These are phyloP conservation scores for Multifurca ochricompacta DNA, from an alignment of 768 basidiomycete species.

Conservation along the genomic window DNA sequence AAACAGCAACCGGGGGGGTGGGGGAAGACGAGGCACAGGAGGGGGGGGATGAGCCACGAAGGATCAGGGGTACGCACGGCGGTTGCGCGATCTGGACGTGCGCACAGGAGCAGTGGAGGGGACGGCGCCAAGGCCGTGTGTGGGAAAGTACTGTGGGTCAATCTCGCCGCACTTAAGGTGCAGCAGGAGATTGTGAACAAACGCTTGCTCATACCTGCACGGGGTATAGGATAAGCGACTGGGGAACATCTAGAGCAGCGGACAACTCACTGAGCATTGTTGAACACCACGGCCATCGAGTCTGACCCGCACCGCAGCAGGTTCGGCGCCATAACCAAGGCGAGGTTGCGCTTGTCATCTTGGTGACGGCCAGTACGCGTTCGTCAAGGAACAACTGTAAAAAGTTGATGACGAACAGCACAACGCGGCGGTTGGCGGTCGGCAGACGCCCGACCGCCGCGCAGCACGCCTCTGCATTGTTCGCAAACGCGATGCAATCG, in stretches of 20 bases:
- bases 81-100: conserved; percentile 48
- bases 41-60: background rate
- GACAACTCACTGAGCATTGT: conserved; percentile 74
- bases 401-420: conserved; percentile 86
- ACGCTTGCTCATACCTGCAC: conserved; percentile 66
- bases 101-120: conserved; percentile 40
- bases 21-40: background rate
- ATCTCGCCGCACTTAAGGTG: conserved; percentile 68
- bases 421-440: conserved; percentile 77
- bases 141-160: conserved; percentile 72
- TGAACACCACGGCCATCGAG: conserved; percentile 83
- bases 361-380: conserved; percentile 60
- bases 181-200: conserved; percentile 76
- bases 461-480: conserved; percentile 62
- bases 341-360: conserved; percentile 90
- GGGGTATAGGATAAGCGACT: background rate
- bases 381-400: conserved; percentile 83
- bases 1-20: background rate
- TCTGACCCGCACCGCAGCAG: conserved; percentile 79
- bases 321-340: conserved; percentile 90
- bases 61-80: conserved; percentile 27
- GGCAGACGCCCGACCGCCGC: conserved; percentile 72
- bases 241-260: background rate
- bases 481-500: conserved; percentile 67
- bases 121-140: conserved; percentile 68